Evolutionary conservation across 2,329 filamentous ascomycete species (phyloP), one percentile per base, ranked within the genome.

Genomic region (Ambrosiella xylebori): DNA sequence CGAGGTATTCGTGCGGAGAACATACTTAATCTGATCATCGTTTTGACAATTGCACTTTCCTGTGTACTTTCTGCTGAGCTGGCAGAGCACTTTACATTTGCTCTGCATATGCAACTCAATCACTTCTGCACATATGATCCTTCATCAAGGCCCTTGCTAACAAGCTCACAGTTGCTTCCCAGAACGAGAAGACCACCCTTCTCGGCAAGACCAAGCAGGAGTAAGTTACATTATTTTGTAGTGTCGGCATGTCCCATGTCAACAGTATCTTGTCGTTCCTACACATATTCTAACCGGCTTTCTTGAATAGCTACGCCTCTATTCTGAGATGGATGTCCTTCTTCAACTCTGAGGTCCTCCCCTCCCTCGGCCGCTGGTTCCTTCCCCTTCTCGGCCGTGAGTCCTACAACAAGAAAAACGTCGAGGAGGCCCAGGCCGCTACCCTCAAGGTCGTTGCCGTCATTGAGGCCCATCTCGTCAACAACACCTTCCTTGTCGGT

Each of bases 121-220:
- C 6, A 15, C 27, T 27, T 27, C 17, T 12, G 8, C 40, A 38
- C 19, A 51, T 51, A 51, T 36, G 2, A 13, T 58, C 3, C 39
- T 7, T 12, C 41, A 17, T 44, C 17, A 38, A 27, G 40, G n/a
- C 38, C 50, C n/a, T 35, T 41, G 45, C 57, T 56, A 58, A 58
- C 59, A 52, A 55, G 27, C 38, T 39, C 61, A 62, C 69, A 97
- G 93, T 98, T 71, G 89, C 93, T 68, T 97, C 93, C 67, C 93
- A 98, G 78, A 98, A 98, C 74, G 93, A 97, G 85, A 97, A 97
- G 86, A 98, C 93, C 68, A 94, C 89, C 66, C 89, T 98, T 65
- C 84, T 98, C 67, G 93, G 93, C 71, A 97, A 97, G 85, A 98
- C 90, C 77, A 98, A 98, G 86, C 91, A 98, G 80, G 93, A 98